phyloP scores from a whole-genome alignment of 176 grass and related monocot species.

The Chrysopogon serrulatus region DNA sequence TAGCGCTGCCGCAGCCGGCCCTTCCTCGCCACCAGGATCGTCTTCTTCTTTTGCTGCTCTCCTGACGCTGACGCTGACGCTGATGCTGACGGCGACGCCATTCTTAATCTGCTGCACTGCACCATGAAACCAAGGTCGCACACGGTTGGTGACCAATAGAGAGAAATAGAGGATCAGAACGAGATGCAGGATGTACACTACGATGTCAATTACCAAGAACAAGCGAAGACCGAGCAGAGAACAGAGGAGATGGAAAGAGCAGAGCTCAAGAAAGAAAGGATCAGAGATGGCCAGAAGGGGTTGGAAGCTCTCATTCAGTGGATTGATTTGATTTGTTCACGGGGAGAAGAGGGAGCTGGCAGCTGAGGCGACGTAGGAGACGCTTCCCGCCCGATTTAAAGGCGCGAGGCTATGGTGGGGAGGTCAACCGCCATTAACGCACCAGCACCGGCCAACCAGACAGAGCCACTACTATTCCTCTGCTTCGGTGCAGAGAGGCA shows the following conservation, averaged over 20 bases:
- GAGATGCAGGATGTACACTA: neutral
- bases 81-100: neutral
- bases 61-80: neutral
- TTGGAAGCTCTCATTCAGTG: neutral
- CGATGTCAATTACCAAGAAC: neutral
- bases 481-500: neutral
- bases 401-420: neutral
- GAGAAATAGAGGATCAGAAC: neutral
- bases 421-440: constrained; percentile 44
- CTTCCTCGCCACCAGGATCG: constrained; percentile 36
- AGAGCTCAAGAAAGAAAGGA: neutral
- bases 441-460: constrained; percentile 26
- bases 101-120: neutral
- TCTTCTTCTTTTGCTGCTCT: neutral
- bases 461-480: constrained; percentile 2
- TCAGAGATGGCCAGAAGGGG: neutral
- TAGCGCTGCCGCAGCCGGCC: constrained; percentile 63
- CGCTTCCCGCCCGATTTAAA: constrained; percentile 43
- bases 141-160: neutral
- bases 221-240: neutral
- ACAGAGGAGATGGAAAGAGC: neutral
- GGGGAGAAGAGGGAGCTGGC: neutral
- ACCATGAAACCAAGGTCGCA: neutral
- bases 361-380: neutral
- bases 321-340: neutral